A percentile compares a stretch with the other conserved stretches of the same genome.
These are phyloP conservation scores for Tetratostichococcus sp. DNA, from an alignment of 139 green algal species.

Conservation along the genomic window DNA sequence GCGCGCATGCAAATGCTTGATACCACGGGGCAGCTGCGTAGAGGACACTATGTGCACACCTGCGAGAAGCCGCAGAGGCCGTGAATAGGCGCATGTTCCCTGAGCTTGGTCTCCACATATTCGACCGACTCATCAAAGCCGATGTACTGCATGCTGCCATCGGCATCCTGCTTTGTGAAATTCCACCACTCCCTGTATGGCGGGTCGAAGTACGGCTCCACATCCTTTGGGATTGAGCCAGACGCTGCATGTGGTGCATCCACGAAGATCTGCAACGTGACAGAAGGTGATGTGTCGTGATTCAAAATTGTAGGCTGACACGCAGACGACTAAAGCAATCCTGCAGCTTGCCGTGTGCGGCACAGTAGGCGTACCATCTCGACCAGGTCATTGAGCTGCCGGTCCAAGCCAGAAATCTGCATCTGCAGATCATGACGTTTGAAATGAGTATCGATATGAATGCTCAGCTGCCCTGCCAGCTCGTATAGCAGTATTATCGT, in stretches of 20 bases:
- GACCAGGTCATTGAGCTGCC: background rate
- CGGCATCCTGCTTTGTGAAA: background rate
- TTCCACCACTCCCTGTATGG: background rate
- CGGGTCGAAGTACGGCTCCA: background rate
- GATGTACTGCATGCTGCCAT: background rate
- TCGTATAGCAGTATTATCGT: background rate
- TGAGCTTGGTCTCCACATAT: background rate
- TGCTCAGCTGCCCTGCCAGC: too few species aligned
- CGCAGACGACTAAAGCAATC: too few species aligned
- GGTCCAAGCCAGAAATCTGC: background rate
- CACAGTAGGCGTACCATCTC: background rate
- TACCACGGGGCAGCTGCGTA: too few species aligned
- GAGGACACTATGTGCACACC: background rate
- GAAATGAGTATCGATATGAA: background rate
- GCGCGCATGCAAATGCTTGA: background rate
- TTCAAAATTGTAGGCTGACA: too few species aligned
- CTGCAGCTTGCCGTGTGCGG: too few species aligned
- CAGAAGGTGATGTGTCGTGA: background rate
- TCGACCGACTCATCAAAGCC: background rate
- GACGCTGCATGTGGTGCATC: background rate
- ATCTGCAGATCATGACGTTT: background rate
- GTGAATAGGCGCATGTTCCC: background rate
- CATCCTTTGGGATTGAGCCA: background rate
- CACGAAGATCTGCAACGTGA: background rate
- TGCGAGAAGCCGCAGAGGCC: background rate